Evolutionary conservation across 805 yeast species (phyloP).

Genomic region (Candida succiphila): DNA sequence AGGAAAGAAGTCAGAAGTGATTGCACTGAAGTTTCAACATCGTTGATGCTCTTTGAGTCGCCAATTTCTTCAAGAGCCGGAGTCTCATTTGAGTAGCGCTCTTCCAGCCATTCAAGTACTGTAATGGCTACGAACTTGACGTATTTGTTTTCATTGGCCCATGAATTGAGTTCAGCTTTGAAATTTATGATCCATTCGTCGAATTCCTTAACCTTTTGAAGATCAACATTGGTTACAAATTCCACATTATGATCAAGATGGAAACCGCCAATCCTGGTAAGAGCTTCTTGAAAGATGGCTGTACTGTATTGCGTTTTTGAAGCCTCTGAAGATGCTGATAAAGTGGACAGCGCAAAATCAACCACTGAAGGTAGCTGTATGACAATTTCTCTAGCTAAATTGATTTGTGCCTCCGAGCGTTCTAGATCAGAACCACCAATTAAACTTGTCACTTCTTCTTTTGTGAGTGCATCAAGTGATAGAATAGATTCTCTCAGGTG

Average conservation of each 20-base stretch:
- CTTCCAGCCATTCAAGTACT: conserved; percentile 35
- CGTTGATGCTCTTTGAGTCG: conserved; percentile 12
- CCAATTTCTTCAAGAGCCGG: conserved; percentile 6
- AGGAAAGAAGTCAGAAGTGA: conserved; percentile 48
- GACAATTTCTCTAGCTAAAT: conserved; percentile 1
- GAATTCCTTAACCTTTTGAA: conserved; percentile 17
- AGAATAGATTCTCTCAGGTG: too few relatives aligned
- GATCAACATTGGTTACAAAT: conserved; percentile 12
- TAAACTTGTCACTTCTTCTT: conserved; percentile 1
- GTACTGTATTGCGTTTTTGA: conserved; percentile 2
- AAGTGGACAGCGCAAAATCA: conserved; percentile 20
- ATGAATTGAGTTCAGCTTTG: conserved; percentile 24
- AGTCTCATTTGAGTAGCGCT: conserved; percentile 18
- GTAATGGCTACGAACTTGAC: conserved; percentile 39
- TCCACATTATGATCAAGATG: conserved; percentile 7
- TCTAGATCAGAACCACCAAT: not conserved
- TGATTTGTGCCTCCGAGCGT: conserved; percentile 1
- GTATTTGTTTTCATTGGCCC: conserved; percentile 23
- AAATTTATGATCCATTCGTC: too few relatives aligned
- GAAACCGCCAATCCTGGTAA: conserved; percentile 3
- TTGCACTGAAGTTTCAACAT: conserved; percentile 39
- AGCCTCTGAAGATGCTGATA: conserved; percentile 6
- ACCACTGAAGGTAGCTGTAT: conserved; percentile 21
- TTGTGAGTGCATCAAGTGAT: conserved; percentile 2
- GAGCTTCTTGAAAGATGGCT: conserved; percentile 14